These are phyloP conservation scores for Pseudocohnilembus persalinus DNA, from an alignment of 169 alveolate genomes.

Conservation along the genomic window DNA sequence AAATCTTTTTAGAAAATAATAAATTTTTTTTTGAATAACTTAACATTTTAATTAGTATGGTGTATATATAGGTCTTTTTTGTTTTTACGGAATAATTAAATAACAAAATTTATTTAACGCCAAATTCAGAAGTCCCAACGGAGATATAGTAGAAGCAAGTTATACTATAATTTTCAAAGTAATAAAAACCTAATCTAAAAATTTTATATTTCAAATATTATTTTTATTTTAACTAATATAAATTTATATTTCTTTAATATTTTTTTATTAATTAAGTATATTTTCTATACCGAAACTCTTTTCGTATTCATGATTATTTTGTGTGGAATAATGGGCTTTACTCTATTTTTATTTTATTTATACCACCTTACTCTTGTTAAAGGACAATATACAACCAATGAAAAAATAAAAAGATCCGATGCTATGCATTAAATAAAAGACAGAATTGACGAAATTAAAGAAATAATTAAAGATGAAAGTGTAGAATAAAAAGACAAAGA, in stretches of 20 bases:
- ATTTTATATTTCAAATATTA: too few species aligned
- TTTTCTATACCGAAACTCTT: conserved; percentile 48
- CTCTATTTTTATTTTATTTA: conserved; percentile 43
- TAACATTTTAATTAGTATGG: conserved; percentile 32
- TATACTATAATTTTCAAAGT: conserved; percentile 27
- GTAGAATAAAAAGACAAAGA: conserved; percentile 11
- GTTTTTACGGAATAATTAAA: conserved; percentile 42
- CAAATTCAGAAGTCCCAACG: conserved; percentile 43
- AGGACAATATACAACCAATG: conserved; percentile 48
- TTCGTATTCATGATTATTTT: conserved; percentile 54
- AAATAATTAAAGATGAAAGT: not conserved
- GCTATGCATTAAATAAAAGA: conserved; percentile 30
- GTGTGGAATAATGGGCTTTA: conserved; percentile 48
- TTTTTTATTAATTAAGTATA: conserved; percentile 10
- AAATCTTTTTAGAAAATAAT: not conserved
- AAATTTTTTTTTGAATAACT: too few species aligned
- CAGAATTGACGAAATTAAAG: conserved; percentile 19
- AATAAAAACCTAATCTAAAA: not conserved
- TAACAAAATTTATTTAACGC: conserved; percentile 35
- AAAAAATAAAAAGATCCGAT: conserved; percentile 52
- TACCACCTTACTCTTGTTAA: conserved; percentile 49
- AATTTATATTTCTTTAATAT: not conserved
- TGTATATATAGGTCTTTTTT: conserved; percentile 33
- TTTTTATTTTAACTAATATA: not conserved
- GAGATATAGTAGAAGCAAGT: conserved; percentile 33